Evolutionary conservation across 257 asterid genomes (phyloP), one percentile per base, ranked within the genome.

Genomic region (Striga asiatica): DNA sequence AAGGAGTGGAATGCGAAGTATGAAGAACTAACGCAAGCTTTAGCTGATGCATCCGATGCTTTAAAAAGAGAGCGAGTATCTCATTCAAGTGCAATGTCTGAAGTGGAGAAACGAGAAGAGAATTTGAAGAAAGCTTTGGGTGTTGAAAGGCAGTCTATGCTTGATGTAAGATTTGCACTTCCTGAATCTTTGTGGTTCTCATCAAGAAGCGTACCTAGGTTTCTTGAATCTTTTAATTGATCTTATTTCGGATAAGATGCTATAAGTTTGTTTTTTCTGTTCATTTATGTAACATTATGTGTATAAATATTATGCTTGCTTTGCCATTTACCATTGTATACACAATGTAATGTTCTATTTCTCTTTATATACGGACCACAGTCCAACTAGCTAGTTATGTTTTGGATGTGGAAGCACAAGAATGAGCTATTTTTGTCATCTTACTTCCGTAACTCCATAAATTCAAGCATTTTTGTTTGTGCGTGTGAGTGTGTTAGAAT

Each of bases 81-180:
- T 12, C 82, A 78, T 67, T 62, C 70, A 25, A 73, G 71, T 74
- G 89, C 89, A 45, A 63, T 81, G 8, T 79, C 85, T 66, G 99
- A 92, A 71, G 84, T 76, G 60, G 99, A 82, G 73, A 88, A 81
- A 57, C 83, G 94, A 49, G 99, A 92, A 67, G 95, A 92, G 71
- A 83, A 62, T 76, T 73, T 92, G 56, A 92, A 82, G 75, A 92
- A 83, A 62, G 95, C 95, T 2, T 66, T 92, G 76, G 99, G 99
- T 56, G 80, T 85, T 54, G 97, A 88, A 74, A 85, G 81, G 69
- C 97, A 88, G 73, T 92, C 95, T 29, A 92, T 80, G 56, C 51
- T 51, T 22, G 97, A 92, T 76, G 99, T 92, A 81, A 74, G 93
- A 61, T 62, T 49, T 61, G 34, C 11, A 8, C 43, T 60, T 61